Evolutionary conservation across 1,139 yeast genomes (phyloP), one percentile per base, ranked within the genome.

Genomic region (Lodderomyces pseudojiufengensis): DNA sequence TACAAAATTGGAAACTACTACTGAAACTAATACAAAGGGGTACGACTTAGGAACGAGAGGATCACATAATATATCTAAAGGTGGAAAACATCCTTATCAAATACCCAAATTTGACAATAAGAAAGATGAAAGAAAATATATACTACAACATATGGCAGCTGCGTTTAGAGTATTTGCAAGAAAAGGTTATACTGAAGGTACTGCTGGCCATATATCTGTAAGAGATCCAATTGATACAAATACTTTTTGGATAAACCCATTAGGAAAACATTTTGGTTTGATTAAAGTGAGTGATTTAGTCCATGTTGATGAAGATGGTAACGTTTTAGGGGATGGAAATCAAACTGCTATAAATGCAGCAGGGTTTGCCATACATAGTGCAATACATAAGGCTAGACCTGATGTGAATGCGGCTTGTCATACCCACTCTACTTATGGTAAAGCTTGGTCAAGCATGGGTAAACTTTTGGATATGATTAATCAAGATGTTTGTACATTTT

Each of bases 391-490:
- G 52, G 84, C 86, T 6, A 71, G 94, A 42, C 92, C 90, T 2
- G 90, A 84, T 47, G 81, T 84, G 13, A 66, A 78, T 48, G 92
- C 94, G 15, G 94, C 94, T 2, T 82, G 92, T 52, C 95, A 84
- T 56, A 73, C 88, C 7, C 95, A 84, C 50, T 80, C 90, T 3
- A 63, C 72, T 24, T 73, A 77, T 52, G 95, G 95, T 35, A 82
- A 82, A 53, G 84, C 95, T 0, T 84, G 77, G 60, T 75, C 86
- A 9, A 68, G 84, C 0, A 79, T 84, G 51, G 92, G 88, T 16
- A 73, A 70, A 47, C 79, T 79, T 12, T 65, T 84, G 47, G 88
- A 82, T 41, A 84, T 84, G 94, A 58, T 84, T 46, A 83, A 81
- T 61, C 95, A 84, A 60, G 95, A 84, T 51, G 83, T 70, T 3